A percentile compares a stretch with the other conserved stretches of the same genome.
Evolutionary conservation across 352 stramenopile species (phyloP).

Genomic region (Pythium rishiriense): DNA sequence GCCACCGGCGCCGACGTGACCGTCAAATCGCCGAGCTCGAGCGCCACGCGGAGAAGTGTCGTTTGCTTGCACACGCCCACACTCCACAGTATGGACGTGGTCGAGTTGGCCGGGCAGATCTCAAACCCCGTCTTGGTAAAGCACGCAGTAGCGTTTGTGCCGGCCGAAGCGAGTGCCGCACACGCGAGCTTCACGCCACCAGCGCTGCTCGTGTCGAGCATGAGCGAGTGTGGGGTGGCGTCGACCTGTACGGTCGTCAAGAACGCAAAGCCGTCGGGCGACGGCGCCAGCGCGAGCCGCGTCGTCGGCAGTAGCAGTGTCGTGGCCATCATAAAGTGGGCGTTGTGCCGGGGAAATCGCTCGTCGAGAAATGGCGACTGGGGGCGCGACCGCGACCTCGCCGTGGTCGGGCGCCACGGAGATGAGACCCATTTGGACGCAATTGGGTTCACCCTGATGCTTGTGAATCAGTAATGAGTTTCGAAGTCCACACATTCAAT

Average conservation of each 20-base stretch:
- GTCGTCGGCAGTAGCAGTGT: neutral
- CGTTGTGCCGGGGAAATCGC: no score
- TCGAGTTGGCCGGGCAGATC: neutral
- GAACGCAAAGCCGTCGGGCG: constrained; percentile 4
- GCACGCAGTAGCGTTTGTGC: neutral
- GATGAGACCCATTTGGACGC: no score
- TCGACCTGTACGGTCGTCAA: neutral
- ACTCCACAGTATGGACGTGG: neutral
- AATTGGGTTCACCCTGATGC: no score
- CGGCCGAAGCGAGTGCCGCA: neutral
- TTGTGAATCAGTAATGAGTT: no score
- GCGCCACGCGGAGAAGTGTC: neutral
- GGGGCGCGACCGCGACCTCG: no score
- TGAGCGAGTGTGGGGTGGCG: neutral
- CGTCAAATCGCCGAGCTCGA: neutral
- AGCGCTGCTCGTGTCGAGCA: constrained; percentile 1
- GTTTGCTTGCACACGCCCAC: neutral
- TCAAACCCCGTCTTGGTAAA: neutral
- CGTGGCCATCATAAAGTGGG: neutral
- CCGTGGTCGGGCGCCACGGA: no score
- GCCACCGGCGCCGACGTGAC: neutral
- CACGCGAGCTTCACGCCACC: neutral
- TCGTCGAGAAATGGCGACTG: no score
- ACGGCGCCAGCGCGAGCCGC: neutral
- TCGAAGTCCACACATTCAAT: no score